phyloP scores from a whole-genome alignment of 768 basidiomycete species.

The Fomitopsis serialis region DNA sequence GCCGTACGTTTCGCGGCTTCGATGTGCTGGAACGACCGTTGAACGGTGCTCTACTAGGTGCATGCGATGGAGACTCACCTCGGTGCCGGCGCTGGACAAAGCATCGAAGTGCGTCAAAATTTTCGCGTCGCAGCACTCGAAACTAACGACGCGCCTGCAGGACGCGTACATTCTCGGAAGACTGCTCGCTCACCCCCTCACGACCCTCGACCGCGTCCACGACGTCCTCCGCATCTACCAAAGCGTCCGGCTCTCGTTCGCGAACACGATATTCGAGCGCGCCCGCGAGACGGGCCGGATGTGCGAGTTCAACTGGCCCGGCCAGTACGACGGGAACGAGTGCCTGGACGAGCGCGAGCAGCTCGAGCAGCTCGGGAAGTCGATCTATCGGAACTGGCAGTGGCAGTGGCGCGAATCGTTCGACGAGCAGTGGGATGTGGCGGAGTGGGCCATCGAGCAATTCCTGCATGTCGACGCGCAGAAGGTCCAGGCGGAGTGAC shows the following conservation, averaged over 20 bases:
- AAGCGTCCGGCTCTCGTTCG: slow-evolving; percentile 17
- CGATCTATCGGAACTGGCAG: slow-evolving; percentile 8
- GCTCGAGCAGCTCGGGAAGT: slow-evolving; percentile 5
- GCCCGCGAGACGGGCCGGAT: slow-evolving; percentile 14
- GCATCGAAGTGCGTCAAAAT: slow-evolving; percentile 17
- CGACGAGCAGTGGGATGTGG: slow-evolving; percentile 11
- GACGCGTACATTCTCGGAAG: slow-evolving; percentile 22
- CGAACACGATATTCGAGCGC: slow-evolving; percentile 6
- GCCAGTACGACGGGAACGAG: slow-evolving; percentile 8
- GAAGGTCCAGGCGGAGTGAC: not conserved
- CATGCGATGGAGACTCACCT: slow-evolving; percentile 24
- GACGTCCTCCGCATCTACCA: slow-evolving; percentile 17
- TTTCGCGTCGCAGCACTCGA: too few relatives aligned
- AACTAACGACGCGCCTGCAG: slow-evolving; percentile 3
- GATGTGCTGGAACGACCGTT: too few relatives aligned
- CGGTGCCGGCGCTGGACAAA: slow-evolving; percentile 26
- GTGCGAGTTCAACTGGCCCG: slow-evolving; percentile 17
- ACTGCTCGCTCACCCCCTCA: slow-evolving; percentile 13
- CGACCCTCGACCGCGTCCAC: slow-evolving; percentile 7
- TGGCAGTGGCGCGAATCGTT: slow-evolving; percentile 11
- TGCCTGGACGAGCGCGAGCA: not conserved
- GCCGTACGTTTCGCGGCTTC: slow-evolving; percentile 11
- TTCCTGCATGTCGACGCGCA: not conserved
- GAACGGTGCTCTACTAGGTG: slow-evolving; percentile 8
- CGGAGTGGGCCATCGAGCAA: slow-evolving; percentile 5